These are phyloP conservation scores for Hyphopichia burtonii DNA, from an alignment of 1,139 yeast genomes.

Conservation along the genomic window DNA sequence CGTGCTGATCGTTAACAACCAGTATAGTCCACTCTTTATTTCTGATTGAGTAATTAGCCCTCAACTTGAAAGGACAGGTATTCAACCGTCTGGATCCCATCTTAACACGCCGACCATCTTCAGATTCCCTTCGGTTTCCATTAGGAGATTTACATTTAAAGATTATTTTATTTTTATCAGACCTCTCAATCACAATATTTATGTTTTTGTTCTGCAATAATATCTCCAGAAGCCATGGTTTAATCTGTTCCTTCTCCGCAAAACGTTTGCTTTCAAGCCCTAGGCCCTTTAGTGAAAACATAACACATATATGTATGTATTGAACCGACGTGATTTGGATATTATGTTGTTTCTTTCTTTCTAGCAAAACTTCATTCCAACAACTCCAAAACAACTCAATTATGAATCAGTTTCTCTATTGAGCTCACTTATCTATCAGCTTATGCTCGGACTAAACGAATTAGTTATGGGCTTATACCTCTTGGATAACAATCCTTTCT, in stretches of 20 bases:
- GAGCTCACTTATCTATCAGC: too few species aligned
- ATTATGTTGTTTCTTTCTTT: neutral
- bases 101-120: slow-evolving; percentile 10
- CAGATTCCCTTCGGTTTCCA: slow-evolving; percentile 14
- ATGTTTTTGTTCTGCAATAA: slow-evolving; percentile 51
- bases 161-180: slow-evolving; percentile 66
- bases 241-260: slow-evolving; percentile 40
- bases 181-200: slow-evolving; percentile 64
- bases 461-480: neutral
- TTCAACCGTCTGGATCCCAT: slow-evolving; percentile 19
- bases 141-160: slow-evolving; percentile 58
- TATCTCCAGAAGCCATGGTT: slow-evolving; percentile 64
- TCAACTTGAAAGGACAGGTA: slow-evolving; percentile 65
- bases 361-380: neutral
- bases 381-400: too few species aligned
- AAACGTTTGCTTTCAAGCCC: slow-evolving; percentile 15
- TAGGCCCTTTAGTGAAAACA: slow-evolving; percentile 12
- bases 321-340: too few species aligned
- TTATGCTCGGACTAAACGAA: too few species aligned
- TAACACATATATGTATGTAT: neutral
- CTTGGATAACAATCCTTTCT: neutral
- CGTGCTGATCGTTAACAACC: slow-evolving; percentile 56
- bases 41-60: slow-evolving; percentile 64
- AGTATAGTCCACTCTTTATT: slow-evolving; percentile 60
- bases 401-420: too few species aligned